phyloP scores from a whole-genome alignment of 2,329 filamentous ascomycete genomes.

The Dactylellina cionopaga region DNA sequence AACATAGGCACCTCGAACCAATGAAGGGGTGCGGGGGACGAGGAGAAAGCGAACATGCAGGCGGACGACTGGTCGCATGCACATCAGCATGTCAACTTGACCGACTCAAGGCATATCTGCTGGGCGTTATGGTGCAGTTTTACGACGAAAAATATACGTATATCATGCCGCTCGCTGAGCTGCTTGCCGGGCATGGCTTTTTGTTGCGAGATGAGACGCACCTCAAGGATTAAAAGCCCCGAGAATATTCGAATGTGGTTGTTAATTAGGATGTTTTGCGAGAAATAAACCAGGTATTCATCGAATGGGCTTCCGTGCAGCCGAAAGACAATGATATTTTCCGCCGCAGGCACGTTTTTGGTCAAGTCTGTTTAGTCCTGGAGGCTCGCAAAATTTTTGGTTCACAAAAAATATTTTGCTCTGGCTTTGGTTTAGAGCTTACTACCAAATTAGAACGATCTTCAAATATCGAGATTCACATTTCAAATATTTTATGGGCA shows the following conservation, averaged over 20 bases:
- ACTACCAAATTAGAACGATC: too few relatives aligned
- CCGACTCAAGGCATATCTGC: constrained; percentile 26
- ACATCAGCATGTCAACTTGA: constrained; percentile 25
- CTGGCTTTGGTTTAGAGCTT: too few relatives aligned
- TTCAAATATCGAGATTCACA: too few relatives aligned
- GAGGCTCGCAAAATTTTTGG: too few relatives aligned
- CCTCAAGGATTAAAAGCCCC: constrained; percentile 40
- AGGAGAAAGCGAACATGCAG: constrained; percentile 32
- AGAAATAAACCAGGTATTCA: constrained; percentile 50
- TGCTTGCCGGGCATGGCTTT: constrained; percentile 17
- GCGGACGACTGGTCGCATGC: constrained; percentile 30
- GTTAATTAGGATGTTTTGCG: constrained; percentile 49
- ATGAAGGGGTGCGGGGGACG: constrained; percentile 46
- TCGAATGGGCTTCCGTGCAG: constrained; percentile 45
- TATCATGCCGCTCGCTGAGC: constrained; percentile 9
- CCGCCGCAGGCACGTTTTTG: constrained; percentile 50
- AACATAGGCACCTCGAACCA: constrained; percentile 10
- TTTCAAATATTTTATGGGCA: constrained; percentile 8
- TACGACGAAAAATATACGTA: too few relatives aligned
- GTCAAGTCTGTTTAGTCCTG: constrained; percentile 40
- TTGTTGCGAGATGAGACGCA: constrained; percentile 30
- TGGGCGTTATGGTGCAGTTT: too few relatives aligned
- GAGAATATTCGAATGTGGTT: constrained; percentile 44
- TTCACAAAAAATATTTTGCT: too few relatives aligned
- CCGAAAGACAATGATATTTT: constrained; percentile 52